Percentiles rank a stretch among this genome's conserved stretches.
Conservation (phyloP, 768 basidiomycete genomes). For the Pluteus cervinus region DNA sequence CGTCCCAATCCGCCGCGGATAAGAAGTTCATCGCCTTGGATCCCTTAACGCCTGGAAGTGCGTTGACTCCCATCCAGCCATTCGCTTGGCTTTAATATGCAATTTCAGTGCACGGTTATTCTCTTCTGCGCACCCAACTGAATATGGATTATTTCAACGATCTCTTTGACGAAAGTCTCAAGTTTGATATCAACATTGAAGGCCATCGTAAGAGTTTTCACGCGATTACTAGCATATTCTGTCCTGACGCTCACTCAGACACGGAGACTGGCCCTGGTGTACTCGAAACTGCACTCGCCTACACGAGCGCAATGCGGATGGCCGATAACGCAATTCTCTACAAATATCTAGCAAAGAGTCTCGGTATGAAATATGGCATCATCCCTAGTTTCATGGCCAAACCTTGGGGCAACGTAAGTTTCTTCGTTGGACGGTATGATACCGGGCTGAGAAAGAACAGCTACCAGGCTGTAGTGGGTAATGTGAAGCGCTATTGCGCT, state of each 20-base stretch:
- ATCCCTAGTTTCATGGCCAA: conserved; percentile 99
- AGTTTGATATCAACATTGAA: conserved; percentile 80
- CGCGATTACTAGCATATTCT: not conserved
- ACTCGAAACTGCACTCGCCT: conserved; percentile 81
- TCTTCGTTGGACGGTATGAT: not conserved
- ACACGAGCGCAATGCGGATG: conserved; percentile 73
- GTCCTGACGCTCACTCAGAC: conserved; percentile 34
- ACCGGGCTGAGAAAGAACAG: conserved; percentile 29
- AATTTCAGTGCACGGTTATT: conserved; percentile 90
- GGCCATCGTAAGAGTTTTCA: conserved; percentile 60
- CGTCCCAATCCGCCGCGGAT: conserved; percentile 62
- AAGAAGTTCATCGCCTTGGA: conserved; percentile 74
- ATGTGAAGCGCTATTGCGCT: not conserved
- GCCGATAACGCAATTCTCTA: conserved; percentile 91
- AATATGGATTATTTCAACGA: conserved; percentile 88
- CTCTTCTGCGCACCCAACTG: conserved; percentile 82
- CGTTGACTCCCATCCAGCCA: conserved; percentile 20
- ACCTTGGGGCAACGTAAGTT: conserved; percentile 83
- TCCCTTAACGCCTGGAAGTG: conserved; percentile 90
- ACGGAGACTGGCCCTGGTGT: conserved; percentile 93
- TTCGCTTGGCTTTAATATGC: conserved; percentile 2
- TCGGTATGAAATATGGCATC: conserved; percentile 84
- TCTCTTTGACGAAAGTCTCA: conserved; percentile 67
- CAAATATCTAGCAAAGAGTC: conserved; percentile 88
- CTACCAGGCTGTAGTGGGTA: conserved; percentile 95